Evolutionary conservation across 1,284 basidiomycete genomes (phyloP), one percentile per base, ranked within the genome.

Genomic region (Schizophyllum amplum): DNA sequence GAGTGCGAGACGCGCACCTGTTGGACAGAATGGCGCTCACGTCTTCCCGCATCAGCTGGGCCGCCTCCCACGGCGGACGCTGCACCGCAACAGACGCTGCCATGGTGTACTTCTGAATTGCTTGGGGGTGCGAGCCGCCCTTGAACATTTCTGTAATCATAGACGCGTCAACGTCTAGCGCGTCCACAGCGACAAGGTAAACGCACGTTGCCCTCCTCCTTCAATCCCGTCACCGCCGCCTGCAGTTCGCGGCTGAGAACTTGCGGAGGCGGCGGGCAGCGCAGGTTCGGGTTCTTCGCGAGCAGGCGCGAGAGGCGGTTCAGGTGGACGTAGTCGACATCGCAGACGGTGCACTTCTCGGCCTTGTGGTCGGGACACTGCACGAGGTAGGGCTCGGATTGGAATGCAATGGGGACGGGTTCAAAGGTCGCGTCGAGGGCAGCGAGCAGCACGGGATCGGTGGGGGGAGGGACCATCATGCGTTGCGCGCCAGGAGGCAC

Each of bases 21-120:
- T 99, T 99, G 60, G 92, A 95, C 50, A 99, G 71, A 62, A 92
- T 81, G 25, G 92, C 85, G 9, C 90, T 87, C 50, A 97, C 79
- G 68, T 99, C 96, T 63, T 99, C 96, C 53, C 91, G 82, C 71
- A 92, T 83, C 58, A 94, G 69, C 47, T 83, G 80, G 55, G 88
- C 86, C 2, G 82, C 77, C 69, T 99, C 96, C 92, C 95, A 98
- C 42, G 92, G 86, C 9, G 94, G 90, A 42, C 96, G 82, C 59
- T 90, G 87, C 0, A 86, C 75, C 1, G 94, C 94, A 54, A 95
- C 80, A 65, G 83, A 83, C 25, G 91, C 84, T 42, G 94, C 93
- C 65, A 87, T 81, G 21, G 87, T 90, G 74, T 98, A 99, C 56
- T 86, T 82, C 63, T 84, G 77, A 62, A 97, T 82, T 1, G 96